Conservation (phyloP, 1,139 yeast genomes). For the Magnusiomyces tetraspermus region DNA sequence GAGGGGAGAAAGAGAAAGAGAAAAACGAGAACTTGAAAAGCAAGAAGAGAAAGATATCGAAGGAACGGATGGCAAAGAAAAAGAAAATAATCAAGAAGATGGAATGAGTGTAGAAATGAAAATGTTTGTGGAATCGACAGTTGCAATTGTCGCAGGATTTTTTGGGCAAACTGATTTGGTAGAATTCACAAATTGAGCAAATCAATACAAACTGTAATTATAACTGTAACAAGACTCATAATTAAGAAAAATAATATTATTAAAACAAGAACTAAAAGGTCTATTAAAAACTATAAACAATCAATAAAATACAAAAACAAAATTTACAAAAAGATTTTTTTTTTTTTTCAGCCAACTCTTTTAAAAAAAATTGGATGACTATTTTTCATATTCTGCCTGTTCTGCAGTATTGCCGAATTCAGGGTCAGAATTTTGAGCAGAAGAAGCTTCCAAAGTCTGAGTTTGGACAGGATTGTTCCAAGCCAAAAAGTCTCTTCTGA, state of each 20-base stretch:
- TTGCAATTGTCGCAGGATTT: slow-evolving; percentile 27
- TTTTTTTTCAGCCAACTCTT: too few species aligned
- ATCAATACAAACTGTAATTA: too few species aligned
- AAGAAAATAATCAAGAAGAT: background rate
- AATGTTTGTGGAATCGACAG: slow-evolving; percentile 24
- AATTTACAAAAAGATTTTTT: too few species aligned
- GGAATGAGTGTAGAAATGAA: background rate
- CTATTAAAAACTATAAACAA: too few species aligned
- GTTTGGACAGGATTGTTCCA: slow-evolving; percentile 37
- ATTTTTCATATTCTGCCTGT: too few species aligned
- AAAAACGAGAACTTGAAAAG: background rate
- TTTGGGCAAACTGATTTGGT: slow-evolving; percentile 33
- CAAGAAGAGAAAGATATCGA: background rate
- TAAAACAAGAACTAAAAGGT: too few species aligned
- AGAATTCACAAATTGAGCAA: background rate
- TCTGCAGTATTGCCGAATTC: too few species aligned
- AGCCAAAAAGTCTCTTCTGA: slow-evolving; percentile 82
- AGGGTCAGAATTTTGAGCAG: too few species aligned
- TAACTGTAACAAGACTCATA: too few species aligned
- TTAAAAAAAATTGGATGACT: too few species aligned
- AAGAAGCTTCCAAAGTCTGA: background rate
- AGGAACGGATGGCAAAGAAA: background rate
- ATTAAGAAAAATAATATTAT: too few species aligned
- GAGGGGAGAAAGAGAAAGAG: background rate
- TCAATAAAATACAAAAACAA: too few species aligned